phyloP scores from a whole-genome alignment of 805 yeast species.

The Yarrowia sp. region DNA sequence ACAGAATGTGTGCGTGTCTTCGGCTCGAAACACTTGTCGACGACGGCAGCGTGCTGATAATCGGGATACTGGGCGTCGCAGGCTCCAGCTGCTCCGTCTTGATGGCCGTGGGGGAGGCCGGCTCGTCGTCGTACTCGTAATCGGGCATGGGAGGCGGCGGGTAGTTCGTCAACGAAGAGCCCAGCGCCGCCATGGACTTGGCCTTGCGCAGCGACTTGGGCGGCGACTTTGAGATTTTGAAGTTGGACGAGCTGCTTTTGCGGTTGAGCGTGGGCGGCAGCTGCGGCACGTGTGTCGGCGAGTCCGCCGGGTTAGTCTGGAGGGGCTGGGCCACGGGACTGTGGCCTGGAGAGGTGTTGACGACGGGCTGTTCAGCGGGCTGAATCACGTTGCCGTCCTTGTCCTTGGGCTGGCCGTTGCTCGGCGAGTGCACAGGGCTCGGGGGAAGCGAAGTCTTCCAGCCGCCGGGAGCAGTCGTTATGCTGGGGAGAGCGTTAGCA shows the following conservation, averaged over 20 bases:
- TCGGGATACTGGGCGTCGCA: conserved; percentile 28
- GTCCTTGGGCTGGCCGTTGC: background rate
- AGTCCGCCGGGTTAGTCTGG: background rate
- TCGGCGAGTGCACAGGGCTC: conserved; percentile 9
- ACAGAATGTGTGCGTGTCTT: conserved; percentile 45
- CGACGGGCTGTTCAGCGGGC: background rate
- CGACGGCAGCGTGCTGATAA: conserved; percentile 33
- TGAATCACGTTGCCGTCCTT: background rate
- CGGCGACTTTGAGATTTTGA: conserved; percentile 19
- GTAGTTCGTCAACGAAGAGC: background rate
- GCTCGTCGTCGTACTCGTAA: conserved; percentile 5
- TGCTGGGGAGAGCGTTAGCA: conserved; percentile 16
- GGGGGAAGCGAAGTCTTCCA: conserved; percentile 16
- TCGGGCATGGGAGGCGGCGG: conserved; percentile 17
- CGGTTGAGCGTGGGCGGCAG: conserved; percentile 16
- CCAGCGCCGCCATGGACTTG: conserved; percentile 15
- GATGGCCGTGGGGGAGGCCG: conserved; percentile 8
- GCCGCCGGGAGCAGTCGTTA: conserved; percentile 5
- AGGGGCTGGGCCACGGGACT: background rate
- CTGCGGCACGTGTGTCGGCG: background rate
- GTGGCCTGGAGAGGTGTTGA: background rate
- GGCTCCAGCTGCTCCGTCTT: conserved; percentile 24
- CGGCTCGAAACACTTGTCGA: conserved; percentile 34
- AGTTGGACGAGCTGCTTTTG: background rate
- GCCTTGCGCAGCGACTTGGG: conserved; percentile 25